phyloP scores from a whole-genome alignment of 192 early-diverging fungal species.

The Backusella tuberculispora region DNA sequence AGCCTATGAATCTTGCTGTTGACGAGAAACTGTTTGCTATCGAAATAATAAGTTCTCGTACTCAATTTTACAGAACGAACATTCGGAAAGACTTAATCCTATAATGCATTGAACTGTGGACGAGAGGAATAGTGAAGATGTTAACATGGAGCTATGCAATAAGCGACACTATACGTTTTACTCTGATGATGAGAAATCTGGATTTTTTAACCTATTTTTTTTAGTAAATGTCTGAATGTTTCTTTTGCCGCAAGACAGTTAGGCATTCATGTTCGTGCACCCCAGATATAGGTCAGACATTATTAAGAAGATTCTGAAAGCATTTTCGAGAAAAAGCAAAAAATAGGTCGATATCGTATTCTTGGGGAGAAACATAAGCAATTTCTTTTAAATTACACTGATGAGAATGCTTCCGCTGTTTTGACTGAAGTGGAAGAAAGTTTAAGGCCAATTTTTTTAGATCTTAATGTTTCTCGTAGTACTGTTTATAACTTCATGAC shows the following conservation, averaged over 20 bases:
- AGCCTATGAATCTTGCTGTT: constrained; percentile 26
- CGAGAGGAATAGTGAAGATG: background rate
- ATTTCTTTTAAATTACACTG: constrained; percentile 24
- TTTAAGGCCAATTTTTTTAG: background rate
- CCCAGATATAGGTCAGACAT: constrained; percentile 12
- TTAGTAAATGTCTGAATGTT: constrained; percentile 8
- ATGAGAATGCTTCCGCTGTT: too few relatives aligned
- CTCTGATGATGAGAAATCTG: constrained; percentile 16
- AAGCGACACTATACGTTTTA: constrained; percentile 11
- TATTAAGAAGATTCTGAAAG: constrained; percentile 13
- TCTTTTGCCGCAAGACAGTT: too few relatives aligned
- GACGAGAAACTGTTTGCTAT: constrained; percentile 19
- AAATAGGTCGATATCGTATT: constrained; percentile 15
- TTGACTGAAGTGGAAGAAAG: constrained; percentile 9
- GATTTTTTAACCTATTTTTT: constrained; percentile 18
- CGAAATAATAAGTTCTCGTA: too few relatives aligned
- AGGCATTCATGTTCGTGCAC: constrained; percentile 11
- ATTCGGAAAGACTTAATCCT: background rate
- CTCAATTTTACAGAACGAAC: constrained; percentile 17
- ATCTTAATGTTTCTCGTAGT: constrained; percentile 18
- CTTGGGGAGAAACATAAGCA: constrained; percentile 20
- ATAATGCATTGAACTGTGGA: background rate
- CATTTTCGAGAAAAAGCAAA: constrained; percentile 23
- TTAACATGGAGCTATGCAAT: constrained; percentile 7
- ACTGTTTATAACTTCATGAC: constrained; percentile 23